Conservation (phyloP, 768 basidiomycete species). For the Termitomyces sp. region DNA sequence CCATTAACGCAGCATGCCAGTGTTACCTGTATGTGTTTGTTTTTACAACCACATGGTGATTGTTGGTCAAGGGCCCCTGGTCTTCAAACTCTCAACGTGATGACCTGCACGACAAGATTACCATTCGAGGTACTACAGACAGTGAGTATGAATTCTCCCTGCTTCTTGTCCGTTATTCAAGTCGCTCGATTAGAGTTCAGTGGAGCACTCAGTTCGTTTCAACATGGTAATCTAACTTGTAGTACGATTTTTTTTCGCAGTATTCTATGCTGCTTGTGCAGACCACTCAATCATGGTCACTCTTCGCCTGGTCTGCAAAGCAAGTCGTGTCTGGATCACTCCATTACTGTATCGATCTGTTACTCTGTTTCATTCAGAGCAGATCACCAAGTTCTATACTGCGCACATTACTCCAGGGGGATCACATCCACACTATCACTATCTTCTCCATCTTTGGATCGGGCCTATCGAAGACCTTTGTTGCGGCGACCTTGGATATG, state of each 20-base stretch:
- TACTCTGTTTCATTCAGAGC: conserved; percentile 13
- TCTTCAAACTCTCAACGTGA: too few relatives aligned
- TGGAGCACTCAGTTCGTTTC: neutral
- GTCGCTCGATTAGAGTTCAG: neutral
- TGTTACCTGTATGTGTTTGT: too few relatives aligned
- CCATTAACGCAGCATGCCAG: too few relatives aligned
- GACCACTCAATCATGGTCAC: conserved; percentile 1
- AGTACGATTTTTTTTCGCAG: conserved; percentile 4
- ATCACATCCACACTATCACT: conserved; percentile 12
- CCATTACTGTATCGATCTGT: conserved; percentile 21
- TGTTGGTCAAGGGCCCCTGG: too few relatives aligned
- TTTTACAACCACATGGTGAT: too few relatives aligned
- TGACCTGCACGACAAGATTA: neutral
- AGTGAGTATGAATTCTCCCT: neutral
- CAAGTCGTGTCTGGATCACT: conserved; percentile 13
- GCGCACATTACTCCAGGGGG: conserved; percentile 16
- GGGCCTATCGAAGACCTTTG: conserved; percentile 13
- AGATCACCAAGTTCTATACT: conserved; percentile 15
- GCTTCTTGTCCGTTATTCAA: neutral
- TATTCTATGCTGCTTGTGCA: conserved; percentile 12
- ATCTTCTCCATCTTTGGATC: conserved; percentile 26
- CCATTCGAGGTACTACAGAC: conserved; percentile 7
- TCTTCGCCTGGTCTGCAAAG: conserved; percentile 7
- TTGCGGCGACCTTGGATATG: conserved; percentile 23
- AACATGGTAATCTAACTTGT: neutral